These are phyloP conservation scores for Colletotrichum tamarilloi DNA, from an alignment of 2,329 filamentous ascomycete species.

Conservation along the genomic window DNA sequence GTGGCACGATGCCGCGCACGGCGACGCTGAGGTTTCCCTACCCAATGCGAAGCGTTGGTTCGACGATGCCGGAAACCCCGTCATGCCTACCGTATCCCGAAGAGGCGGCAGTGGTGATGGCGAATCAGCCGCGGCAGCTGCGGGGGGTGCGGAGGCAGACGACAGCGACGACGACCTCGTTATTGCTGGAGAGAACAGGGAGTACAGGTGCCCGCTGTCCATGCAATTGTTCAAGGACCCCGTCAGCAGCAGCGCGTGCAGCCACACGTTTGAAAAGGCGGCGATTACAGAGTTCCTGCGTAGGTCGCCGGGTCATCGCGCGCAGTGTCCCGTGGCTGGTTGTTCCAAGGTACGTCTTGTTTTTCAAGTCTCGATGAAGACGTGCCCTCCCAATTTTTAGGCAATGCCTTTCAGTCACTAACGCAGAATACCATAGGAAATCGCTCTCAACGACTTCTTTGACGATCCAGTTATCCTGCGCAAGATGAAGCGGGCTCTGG, in stretches of 20 bases:
- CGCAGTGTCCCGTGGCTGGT: constrained; percentile 73
- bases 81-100: constrained; percentile 33
- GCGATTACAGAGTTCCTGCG: constrained; percentile 69
- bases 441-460: constrained; percentile 64
- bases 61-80: constrained; percentile 55
- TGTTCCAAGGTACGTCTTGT: constrained; percentile 64
- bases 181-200: constrained; percentile 71
- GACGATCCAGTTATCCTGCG: constrained; percentile 67
- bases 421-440: constrained; percentile 49
- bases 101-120: constrained; percentile 32
- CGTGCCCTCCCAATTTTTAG: too few species aligned
- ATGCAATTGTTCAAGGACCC: constrained; percentile 73
- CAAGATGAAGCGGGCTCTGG: constrained; percentile 65
- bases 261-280: constrained; percentile 77
- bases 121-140: constrained; percentile 54
- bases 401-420: neutral
- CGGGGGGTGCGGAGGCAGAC: constrained; percentile 52
- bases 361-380: neutral
- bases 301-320: constrained; percentile 45
- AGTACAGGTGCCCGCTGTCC: constrained; percentile 77
- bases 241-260: constrained; percentile 74
- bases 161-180: constrained; percentile 77
- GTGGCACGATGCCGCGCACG: constrained; percentile 65
- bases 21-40: constrained; percentile 60
- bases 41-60: constrained; percentile 68